Conservation (phyloP, 2,329 filamentous ascomycete species). For the Fusarium tanahbumbuense region DNA sequence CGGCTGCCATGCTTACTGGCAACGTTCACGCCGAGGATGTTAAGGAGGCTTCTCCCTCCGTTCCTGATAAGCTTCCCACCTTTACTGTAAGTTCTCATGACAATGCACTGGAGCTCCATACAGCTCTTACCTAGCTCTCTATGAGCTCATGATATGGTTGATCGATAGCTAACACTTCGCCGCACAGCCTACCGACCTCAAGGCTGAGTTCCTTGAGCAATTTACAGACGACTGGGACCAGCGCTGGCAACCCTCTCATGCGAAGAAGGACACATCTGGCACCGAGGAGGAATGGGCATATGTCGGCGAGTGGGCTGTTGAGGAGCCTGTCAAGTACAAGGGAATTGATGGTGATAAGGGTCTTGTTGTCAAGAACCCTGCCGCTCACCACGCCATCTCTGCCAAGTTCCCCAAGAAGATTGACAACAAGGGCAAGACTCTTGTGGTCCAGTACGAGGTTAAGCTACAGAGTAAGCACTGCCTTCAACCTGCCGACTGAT, state of each 20-base stretch:
- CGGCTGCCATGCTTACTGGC: conserved; percentile 77
- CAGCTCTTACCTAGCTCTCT: neutral
- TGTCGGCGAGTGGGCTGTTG: conserved; percentile 94
- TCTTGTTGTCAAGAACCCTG: conserved; percentile 96
- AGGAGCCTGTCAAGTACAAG: conserved; percentile 91
- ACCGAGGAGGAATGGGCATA: conserved; percentile 95
- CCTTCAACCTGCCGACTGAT: neutral
- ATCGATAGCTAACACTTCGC: conserved; percentile 44
- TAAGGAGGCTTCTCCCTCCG: conserved; percentile 59
- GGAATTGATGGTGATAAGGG: conserved; percentile 96
- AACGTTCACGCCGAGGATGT: conserved; percentile 76
- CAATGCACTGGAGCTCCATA: conserved; percentile 4
- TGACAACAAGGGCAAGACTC: conserved; percentile 95
- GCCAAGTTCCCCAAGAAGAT: conserved; percentile 98
- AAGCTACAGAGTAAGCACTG: conserved; percentile 89
- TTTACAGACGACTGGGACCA: conserved; percentile 97
- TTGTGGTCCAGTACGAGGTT: conserved; percentile 99
- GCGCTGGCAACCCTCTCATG: conserved; percentile 93
- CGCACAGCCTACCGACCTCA: conserved; percentile 81
- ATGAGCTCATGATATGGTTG: conserved; percentile 4
- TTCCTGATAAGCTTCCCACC: conserved; percentile 74
- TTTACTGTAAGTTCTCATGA: conserved; percentile 79
- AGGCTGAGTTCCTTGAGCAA: conserved; percentile 97
- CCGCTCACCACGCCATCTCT: conserved; percentile 98
- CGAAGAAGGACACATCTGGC: conserved; percentile 88